Evolutionary conservation across 176 grass and related monocot species (phyloP).

Genomic region (Carex myosuroides): DNA sequence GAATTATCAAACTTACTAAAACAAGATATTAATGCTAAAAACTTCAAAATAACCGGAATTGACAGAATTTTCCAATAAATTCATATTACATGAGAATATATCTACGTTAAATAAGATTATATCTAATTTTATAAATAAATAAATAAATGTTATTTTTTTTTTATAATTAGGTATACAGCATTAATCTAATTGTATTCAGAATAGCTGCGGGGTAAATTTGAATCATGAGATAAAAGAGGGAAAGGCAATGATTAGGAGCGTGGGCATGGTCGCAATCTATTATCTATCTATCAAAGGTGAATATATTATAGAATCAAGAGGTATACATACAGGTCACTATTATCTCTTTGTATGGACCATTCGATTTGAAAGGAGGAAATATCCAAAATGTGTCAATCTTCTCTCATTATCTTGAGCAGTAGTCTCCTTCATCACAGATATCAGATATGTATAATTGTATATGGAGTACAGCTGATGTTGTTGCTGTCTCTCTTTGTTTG

Average conservation of each 20-base stretch:
- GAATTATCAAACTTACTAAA: too few species aligned
- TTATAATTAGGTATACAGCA: too few species aligned
- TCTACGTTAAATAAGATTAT: not conserved
- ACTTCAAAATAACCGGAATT: too few species aligned
- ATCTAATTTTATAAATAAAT: too few species aligned
- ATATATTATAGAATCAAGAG: not conserved
- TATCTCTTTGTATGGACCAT: not conserved
- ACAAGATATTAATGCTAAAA: too few species aligned
- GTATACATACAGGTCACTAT: not conserved
- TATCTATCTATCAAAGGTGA: not conserved
- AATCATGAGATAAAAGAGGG: not conserved
- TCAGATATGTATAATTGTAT: not conserved
- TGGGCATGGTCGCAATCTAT: not conserved
- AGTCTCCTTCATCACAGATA: not conserved
- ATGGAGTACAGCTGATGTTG: not conserved
- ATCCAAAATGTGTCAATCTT: slow-evolving; percentile 23
- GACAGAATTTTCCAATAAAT: not conserved
- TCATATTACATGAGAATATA: not conserved
- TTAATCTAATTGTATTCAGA: too few species aligned
- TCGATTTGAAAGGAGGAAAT: not conserved
- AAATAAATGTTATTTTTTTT: too few species aligned
- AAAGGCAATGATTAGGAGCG: not conserved
- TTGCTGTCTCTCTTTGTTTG: slow-evolving; percentile 3
- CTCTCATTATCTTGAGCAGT: slow-evolving; percentile 3
- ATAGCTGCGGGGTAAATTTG: not conserved